Percentiles rank a stretch among this genome's conserved stretches.
Evolutionary conservation across 2,329 filamentous ascomycete species (phyloP).

Genomic region (Cyanodermella asteris): DNA sequence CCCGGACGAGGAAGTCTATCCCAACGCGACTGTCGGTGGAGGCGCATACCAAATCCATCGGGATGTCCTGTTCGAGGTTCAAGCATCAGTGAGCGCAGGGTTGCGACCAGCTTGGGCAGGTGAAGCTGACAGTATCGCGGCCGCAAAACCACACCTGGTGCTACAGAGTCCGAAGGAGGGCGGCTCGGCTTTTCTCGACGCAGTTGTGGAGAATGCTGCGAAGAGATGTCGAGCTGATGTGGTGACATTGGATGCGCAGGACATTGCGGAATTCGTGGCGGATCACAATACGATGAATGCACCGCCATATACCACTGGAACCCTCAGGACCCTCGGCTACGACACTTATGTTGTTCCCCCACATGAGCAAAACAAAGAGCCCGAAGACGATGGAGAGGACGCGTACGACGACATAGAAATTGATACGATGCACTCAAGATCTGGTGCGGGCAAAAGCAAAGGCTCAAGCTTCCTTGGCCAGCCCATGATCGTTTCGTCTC

Average conservation of each 20-base stretch:
- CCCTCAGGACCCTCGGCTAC: constrained; percentile 26
- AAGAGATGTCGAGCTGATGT: constrained; percentile 41
- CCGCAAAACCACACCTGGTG: constrained; percentile 32
- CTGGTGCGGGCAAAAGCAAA: too few relatives aligned
- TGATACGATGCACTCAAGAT: constrained; percentile 2
- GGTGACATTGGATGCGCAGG: constrained; percentile 44
- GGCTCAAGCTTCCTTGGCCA: too few relatives aligned
- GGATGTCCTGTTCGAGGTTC: constrained; percentile 4
- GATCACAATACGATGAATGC: constrained; percentile 21
- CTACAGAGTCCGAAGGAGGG: constrained; percentile 37
- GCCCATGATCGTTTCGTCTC: too few relatives aligned
- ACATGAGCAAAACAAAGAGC: constrained; percentile 22
- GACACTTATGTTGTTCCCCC: constrained; percentile 27
- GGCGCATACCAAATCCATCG: not conserved
- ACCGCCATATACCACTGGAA: constrained; percentile 14
- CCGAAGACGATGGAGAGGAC: constrained; percentile 15
- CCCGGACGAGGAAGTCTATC: too few relatives aligned
- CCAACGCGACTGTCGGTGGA: too few relatives aligned
- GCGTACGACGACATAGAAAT: constrained; percentile 8
- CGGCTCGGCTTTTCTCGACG: constrained; percentile 31
- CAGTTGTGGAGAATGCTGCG: constrained; percentile 42
- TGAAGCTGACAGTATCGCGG: constrained; percentile 9
- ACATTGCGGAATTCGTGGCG: constrained; percentile 47
- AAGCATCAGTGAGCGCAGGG: constrained; percentile 5
- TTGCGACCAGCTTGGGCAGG: constrained; percentile 4